These are phyloP conservation scores for Russula brevipes DNA, from an alignment of 768 basidiomycete genomes.

Conservation along the genomic window DNA sequence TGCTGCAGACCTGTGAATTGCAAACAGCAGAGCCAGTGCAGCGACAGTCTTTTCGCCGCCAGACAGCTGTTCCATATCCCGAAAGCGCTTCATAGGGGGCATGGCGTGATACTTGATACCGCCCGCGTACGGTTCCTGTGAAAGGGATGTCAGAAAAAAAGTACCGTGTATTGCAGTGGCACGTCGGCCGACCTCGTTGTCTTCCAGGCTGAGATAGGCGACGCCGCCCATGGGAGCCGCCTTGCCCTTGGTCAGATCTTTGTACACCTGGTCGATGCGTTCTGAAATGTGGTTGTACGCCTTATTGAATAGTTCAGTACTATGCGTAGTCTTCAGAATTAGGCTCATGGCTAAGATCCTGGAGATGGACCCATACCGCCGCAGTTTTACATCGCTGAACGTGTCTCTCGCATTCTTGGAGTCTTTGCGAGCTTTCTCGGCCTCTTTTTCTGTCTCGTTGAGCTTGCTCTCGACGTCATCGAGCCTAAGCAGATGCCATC, in stretches of 20 bases:
- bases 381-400: slow-evolving; percentile 81
- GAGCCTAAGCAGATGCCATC: slow-evolving; percentile 41
- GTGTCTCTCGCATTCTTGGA: slow-evolving; percentile 87
- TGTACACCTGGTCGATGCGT: slow-evolving; percentile 92
- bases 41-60: slow-evolving; percentile 99
- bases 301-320: slow-evolving; percentile 86
- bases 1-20: slow-evolving; percentile 75
- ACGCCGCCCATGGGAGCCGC: slow-evolving; percentile 93
- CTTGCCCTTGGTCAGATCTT: slow-evolving; percentile 94
- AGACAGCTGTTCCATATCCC: slow-evolving; percentile 98
- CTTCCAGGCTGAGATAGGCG: slow-evolving; percentile 93
- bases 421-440: slow-evolving; percentile 85
- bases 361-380: slow-evolving; percentile 46
- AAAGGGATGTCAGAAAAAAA: background rate
- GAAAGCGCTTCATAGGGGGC: slow-evolving; percentile 99
- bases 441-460: slow-evolving; percentile 85
- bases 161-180: slow-evolving; percentile 1
- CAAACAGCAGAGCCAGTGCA: slow-evolving; percentile 91
- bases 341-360: background rate
- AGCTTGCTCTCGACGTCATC: slow-evolving; percentile 84
- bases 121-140: slow-evolving; percentile 72
- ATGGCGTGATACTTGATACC: slow-evolving; percentile 99
- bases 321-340: slow-evolving; percentile 23
- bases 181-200: slow-evolving; percentile 66
- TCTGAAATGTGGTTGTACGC: slow-evolving; percentile 97